Percentiles rank a stretch among this genome's conserved stretches.
These are phyloP conservation scores for Orbilia oligospora DNA, from an alignment of 2,329 filamentous ascomycete species.

Conservation along the genomic window DNA sequence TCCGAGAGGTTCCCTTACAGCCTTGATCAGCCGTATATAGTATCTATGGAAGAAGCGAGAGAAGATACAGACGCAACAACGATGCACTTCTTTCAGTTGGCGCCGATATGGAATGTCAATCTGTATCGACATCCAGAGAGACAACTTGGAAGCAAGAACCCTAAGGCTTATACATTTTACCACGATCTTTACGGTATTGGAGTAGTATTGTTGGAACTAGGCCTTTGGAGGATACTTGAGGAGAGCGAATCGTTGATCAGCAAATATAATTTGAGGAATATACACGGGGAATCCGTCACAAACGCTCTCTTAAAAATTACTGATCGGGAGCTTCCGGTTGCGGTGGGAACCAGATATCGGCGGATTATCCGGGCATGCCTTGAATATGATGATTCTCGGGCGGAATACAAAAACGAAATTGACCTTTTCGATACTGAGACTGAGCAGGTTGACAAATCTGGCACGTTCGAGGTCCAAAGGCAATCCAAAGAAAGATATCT, in stretches of 20 bases:
- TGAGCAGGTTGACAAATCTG: background rate
- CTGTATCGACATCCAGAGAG: conserved; percentile 19
- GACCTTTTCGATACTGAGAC: conserved; percentile 1
- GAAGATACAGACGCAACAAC: conserved; percentile 5
- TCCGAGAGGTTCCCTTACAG: conserved; percentile 8
- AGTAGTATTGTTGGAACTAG: conserved; percentile 23
- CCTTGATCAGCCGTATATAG: conserved; percentile 9
- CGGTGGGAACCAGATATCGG: conserved; percentile 20
- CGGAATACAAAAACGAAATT: conserved; percentile 2
- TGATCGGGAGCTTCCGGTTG: background rate
- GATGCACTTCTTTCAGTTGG: background rate
- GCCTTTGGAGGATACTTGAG: conserved; percentile 18
- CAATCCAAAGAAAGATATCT: conserved; percentile 12
- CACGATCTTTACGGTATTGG: conserved; percentile 29
- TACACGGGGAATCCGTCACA: background rate
- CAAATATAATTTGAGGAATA: conserved; percentile 2
- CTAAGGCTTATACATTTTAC: conserved; percentile 2
- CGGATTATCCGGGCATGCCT: conserved; percentile 6
- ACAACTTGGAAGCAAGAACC: conserved; percentile 3
- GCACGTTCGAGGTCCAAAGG: conserved; percentile 17
- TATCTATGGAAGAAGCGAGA: conserved; percentile 17
- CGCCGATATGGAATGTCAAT: conserved; percentile 8
- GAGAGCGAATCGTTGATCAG: conserved; percentile 1
- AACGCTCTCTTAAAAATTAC: conserved; percentile 13
- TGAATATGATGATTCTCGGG: conserved; percentile 19